Evolutionary conservation across 495 filamentous ascomycete species (phyloP), one percentile per base, ranked within the genome.

Genomic region (Hypoxylon trugodes): DNA sequence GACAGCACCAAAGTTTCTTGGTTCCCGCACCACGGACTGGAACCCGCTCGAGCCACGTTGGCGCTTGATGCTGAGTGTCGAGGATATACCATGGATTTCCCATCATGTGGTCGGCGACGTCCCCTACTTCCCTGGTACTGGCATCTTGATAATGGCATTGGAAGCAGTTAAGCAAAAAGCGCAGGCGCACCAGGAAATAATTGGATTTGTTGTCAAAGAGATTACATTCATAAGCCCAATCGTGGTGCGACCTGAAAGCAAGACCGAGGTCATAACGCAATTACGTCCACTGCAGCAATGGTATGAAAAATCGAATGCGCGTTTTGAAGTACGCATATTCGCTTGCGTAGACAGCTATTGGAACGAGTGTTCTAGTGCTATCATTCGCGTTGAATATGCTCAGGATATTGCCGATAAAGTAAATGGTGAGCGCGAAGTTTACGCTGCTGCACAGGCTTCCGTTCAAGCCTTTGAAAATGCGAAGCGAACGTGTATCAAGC

Each of bases 121-220:
- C n/a, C 6, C n/a, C 4, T 37, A 88, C 0, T 84, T 83, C 46
- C 86, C 87, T 3, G 85, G 73, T 4, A 74, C 84, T 10, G 81
- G 76, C 0, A 85, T 80, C 46, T 45, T 81, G 6, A 70, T 73
- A 2, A 82, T 81, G 62, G 81, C 81, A 0, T 25, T 82, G 0
- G 86, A 88, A 47, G 73, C 71, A 0, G 64, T 61, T 3, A 51
- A 54, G 28, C 53, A 76, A 38, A 42, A 50, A 30, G 37, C 51
- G 2, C 10, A 45, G 6, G 4, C 9, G 0, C 41, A 26, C 7
- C 21, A 42, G 18, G 12, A 16, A 2, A 25, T 45, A 4, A 26
- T 12, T 0, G 71, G 60, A 3, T 73, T 59, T 38, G 8, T 53
- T n/a, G 15, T 75, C 19, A 71, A 69, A 37, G 49, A 69, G 8